Conservation (phyloP, 2,329 filamentous ascomycete genomes). For the Aspergillus floridensis region DNA sequence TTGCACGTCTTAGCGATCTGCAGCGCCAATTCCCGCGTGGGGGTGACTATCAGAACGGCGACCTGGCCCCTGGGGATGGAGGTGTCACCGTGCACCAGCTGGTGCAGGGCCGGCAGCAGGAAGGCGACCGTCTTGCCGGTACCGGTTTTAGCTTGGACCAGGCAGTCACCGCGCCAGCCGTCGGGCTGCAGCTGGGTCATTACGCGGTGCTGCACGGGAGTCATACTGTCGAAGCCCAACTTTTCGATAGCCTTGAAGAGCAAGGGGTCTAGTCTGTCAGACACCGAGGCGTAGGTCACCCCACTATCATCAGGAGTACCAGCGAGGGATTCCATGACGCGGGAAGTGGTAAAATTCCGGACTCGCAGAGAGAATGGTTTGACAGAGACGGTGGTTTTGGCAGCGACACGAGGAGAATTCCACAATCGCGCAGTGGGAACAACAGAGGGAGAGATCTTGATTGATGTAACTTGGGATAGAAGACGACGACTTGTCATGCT, state of each 20-base stretch:
- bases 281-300: constrained; percentile 29
- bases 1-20: constrained; percentile 51
- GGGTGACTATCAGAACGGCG: constrained; percentile 48
- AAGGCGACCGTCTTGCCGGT: constrained; percentile 53
- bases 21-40: constrained; percentile 50
- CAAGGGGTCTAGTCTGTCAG: constrained; percentile 34
- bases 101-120: constrained; percentile 48
- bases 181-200: constrained; percentile 48
- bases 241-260: constrained; percentile 34
- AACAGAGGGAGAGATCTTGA: background rate
- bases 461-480: background rate
- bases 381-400: background rate
- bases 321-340: background rate
- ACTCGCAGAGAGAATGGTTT: background rate
- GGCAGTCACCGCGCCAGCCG: constrained; percentile 49
- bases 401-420: background rate
- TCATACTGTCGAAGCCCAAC: constrained; percentile 45
- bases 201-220: constrained; percentile 55
- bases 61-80: constrained; percentile 36
- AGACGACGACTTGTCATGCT: background rate
- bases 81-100: constrained; percentile 37
- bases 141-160: constrained; percentile 54
- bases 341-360: background rate
- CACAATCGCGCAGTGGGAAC: background rate
- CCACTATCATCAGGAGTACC: background rate